These are phyloP conservation scores for Thinopyrum elongatum DNA, from an alignment of 176 grass and related monocot genomes.

Conservation along the genomic window DNA sequence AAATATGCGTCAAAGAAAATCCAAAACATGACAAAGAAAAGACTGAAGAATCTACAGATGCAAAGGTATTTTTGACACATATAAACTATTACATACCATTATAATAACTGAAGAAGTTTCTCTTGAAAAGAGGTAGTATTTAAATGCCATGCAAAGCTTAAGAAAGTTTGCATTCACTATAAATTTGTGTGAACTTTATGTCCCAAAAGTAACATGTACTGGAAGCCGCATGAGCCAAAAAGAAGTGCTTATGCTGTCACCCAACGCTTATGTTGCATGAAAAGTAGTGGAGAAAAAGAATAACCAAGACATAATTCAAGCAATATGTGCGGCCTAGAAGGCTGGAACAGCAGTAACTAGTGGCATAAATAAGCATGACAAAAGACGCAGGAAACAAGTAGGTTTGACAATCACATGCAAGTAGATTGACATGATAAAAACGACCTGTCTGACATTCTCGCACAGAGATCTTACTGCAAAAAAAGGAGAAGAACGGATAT, in stretches of 20 bases:
- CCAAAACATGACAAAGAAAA: not conserved
- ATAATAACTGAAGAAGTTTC: not conserved
- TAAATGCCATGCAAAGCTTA: not conserved
- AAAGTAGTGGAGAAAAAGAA: not conserved
- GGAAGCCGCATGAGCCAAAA: not conserved
- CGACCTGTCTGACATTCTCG: not conserved
- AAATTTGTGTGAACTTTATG: not conserved
- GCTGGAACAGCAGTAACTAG: not conserved
- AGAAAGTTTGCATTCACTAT: not conserved
- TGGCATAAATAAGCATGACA: not conserved
- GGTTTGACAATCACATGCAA: slow-evolving; percentile 14
- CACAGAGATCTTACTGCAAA: not conserved
- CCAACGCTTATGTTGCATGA: not conserved
- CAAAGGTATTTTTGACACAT: not conserved
- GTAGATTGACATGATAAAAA: not conserved
- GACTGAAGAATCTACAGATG: not conserved
- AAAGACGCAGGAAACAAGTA: not conserved
- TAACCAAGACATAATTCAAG: not conserved
- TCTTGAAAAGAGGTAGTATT: not conserved
- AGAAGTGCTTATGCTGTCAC: not conserved
- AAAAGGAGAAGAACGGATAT: slow-evolving; percentile 6
- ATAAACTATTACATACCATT: not conserved
- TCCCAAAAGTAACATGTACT: not conserved
- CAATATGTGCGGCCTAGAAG: not conserved
- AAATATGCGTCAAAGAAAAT: slow-evolving; percentile 8